Conservation (phyloP, 352 stramenopile species). For the Thalassiosira sp. region DNA sequence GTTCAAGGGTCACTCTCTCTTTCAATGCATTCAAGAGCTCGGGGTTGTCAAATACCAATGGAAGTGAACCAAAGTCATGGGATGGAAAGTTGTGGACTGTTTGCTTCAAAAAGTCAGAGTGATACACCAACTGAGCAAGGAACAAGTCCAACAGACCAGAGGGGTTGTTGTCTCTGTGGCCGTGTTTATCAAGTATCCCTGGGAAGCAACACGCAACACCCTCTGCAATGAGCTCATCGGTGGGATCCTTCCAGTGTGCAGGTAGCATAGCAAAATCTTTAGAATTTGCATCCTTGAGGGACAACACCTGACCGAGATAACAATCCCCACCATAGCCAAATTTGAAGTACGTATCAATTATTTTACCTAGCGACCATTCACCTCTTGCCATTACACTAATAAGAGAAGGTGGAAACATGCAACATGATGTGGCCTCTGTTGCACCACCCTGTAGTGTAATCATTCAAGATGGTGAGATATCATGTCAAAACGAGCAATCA, state of each 20-base stretch:
- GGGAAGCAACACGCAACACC: neutral
- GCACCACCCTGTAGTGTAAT: neutral
- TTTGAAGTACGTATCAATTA: conserved; percentile 4
- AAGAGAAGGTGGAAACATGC: neutral
- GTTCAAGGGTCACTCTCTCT: neutral
- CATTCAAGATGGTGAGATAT: neutral
- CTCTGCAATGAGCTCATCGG: neutral
- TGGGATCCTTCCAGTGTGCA: neutral
- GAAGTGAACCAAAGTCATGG: neutral
- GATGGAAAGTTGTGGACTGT: neutral
- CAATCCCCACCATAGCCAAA: neutral
- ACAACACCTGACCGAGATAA: neutral
- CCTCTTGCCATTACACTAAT: conserved; percentile 4
- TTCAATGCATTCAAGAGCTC: neutral
- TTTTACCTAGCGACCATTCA: conserved; percentile 10
- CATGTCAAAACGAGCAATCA: too few species aligned
- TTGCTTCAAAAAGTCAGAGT: neutral
- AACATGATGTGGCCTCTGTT: neutral
- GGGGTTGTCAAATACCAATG: neutral
- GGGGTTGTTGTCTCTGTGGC: neutral
- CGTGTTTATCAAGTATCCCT: neutral
- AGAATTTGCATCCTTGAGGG: neutral
- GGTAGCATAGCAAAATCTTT: neutral
- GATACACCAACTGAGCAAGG: neutral
- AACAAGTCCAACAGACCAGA: neutral